Percentiles rank a stretch among this genome's conserved stretches.
Conservation (phyloP, 2,329 filamentous ascomycete species). For the Chaetomium sp. region DNA sequence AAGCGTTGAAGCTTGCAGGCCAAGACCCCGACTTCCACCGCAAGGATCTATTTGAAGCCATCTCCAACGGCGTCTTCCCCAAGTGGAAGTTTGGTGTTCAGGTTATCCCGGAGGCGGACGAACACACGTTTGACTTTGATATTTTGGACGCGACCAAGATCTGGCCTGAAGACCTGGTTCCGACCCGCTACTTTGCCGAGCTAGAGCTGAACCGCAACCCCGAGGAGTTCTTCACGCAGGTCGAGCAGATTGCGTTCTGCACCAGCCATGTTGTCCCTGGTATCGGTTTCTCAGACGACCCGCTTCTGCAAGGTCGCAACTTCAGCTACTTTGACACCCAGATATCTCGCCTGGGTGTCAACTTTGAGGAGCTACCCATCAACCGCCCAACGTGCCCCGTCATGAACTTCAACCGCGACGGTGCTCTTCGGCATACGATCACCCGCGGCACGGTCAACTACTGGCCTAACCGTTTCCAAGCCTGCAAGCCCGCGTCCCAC, state of each 20-base stretch:
- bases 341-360: slow-evolving; percentile 61
- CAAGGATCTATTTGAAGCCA: slow-evolving; percentile 26
- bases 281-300: slow-evolving; percentile 71
- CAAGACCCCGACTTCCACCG: slow-evolving; percentile 27
- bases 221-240: slow-evolving; percentile 77
- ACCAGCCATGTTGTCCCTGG: slow-evolving; percentile 74
- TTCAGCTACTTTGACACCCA: slow-evolving; percentile 63
- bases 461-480: slow-evolving; percentile 67
- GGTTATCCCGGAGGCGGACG: slow-evolving; percentile 60
- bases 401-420: slow-evolving; percentile 72
- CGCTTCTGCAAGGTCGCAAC: slow-evolving; percentile 67
- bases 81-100: slow-evolving; percentile 56
- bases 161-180: slow-evolving; percentile 73
- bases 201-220: slow-evolving; percentile 72
- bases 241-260: slow-evolving; percentile 77
- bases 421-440: slow-evolving; percentile 65
- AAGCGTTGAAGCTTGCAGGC: slow-evolving; percentile 24
- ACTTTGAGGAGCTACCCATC: slow-evolving; percentile 72
- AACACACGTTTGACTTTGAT: slow-evolving; percentile 78
- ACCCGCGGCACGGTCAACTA: slow-evolving; percentile 69
- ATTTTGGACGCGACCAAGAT: slow-evolving; percentile 80
- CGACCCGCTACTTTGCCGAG: slow-evolving; percentile 71
- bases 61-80: slow-evolving; percentile 23
- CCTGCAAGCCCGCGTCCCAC: slow-evolving; percentile 53
- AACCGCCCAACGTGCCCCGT: slow-evolving; percentile 69